A percentile compares a stretch with the other conserved stretches of the same genome.
These are phyloP conservation scores for Clarireedia hainanense DNA, from an alignment of 2,329 filamentous ascomycete genomes.

Conservation along the genomic window DNA sequence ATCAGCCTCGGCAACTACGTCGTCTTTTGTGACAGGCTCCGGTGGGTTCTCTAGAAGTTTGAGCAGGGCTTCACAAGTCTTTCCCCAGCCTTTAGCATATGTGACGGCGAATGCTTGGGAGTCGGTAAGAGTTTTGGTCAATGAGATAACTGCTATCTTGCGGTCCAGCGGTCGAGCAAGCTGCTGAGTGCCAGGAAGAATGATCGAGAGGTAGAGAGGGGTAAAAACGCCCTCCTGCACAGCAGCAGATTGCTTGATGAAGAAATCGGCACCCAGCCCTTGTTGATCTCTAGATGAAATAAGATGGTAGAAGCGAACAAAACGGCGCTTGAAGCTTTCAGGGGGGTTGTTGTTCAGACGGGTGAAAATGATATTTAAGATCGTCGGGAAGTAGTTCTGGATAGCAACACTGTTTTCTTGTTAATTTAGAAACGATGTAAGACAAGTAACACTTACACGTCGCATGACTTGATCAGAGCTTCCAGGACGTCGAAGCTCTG, in stretches of 20 bases:
- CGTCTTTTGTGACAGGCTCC: constrained; percentile 56
- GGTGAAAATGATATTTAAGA: constrained; percentile 76
- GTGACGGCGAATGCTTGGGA: constrained; percentile 74
- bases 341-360: constrained; percentile 53
- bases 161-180: constrained; percentile 81
- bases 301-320: constrained; percentile 91
- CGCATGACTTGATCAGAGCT: constrained; percentile 64
- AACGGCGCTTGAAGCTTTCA: constrained; percentile 77
- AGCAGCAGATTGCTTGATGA: constrained; percentile 75
- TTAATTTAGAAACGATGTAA: constrained; percentile 10
- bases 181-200: constrained; percentile 83
- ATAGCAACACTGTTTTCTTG: constrained; percentile 46
- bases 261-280: constrained; percentile 87
- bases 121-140: constrained; percentile 86
- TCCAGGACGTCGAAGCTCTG: constrained; percentile 90
- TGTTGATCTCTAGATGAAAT: constrained; percentile 63
- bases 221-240: constrained; percentile 76
- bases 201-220: constrained; percentile 76
- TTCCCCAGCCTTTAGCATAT: constrained; percentile 83
- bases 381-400: constrained; percentile 45
- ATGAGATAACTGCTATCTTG: constrained; percentile 86
- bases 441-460: constrained; percentile 46
- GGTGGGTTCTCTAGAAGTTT: constrained; percentile 87
- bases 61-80: constrained; percentile 82
- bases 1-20: constrained; percentile 77